Evolutionary conservation across 73 alveolate genomes (phyloP), one percentile per base, ranked within the genome.

Genomic region (Durusdinium trenchii): DNA sequence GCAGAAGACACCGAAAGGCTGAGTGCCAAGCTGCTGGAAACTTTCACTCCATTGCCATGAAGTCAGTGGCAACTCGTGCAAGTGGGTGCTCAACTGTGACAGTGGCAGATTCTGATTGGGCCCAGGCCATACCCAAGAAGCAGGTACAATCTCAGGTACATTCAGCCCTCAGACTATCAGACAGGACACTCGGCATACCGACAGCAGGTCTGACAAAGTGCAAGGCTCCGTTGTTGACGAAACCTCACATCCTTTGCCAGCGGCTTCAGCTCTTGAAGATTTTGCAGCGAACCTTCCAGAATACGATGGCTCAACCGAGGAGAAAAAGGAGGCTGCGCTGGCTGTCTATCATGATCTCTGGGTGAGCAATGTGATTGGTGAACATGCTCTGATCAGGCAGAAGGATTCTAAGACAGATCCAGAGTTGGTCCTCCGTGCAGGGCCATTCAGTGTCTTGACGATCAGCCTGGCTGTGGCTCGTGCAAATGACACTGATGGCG

Each of bases 361-460:
- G 95, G 40, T 67, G 5, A 20, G 50, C 61, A 40, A 46, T 2
- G 36, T 86, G 38, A 36, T 61, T 4, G 35, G 20, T 0, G 43
- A 3, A 2, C 48, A 46, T 9, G 4, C 61, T 5, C 61, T 86
- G 35, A 3, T 86, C 36, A 52, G 57, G 26, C 12, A 28, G 57
- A 48, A 40, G 43, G 26, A 46, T 46, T 42, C 42, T 10, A 46
- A 79, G 46, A 46, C 45, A 1, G 36, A 26, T n/a, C 64, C 83
- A 40, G 43, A 42, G n/a, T 23, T 86, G 52, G 95, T 86, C 16
- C 83, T 86, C 47, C 16, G 48, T 5, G 28, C 95, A 40, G 95
- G 95, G 16, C 95, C 95, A 1, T 47, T 38, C 47, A 47, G 64
- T 6, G 95, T 86, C 45, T 38, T 79, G 89, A 46, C 67, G 1